Percentiles rank a stretch among this genome's conserved stretches.
Evolutionary conservation across 1,284 basidiomycete genomes (phyloP).

Genomic region (Sanghuangporus baumii): DNA sequence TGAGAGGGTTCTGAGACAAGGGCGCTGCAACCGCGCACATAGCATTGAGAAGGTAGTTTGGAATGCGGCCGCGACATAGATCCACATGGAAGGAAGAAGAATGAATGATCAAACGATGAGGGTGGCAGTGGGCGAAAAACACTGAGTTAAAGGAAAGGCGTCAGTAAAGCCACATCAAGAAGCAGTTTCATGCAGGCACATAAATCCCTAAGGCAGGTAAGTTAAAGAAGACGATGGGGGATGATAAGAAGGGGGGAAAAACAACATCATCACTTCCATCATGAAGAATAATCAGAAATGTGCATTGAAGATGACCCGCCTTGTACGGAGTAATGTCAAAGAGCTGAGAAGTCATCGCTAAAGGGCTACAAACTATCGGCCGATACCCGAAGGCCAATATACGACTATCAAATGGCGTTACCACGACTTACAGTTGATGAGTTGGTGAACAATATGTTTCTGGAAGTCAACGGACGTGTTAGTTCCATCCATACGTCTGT

Average conservation of each 20-base stretch:
- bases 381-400: constrained; percentile 6
- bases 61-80: constrained; percentile 58
- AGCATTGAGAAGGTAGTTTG: constrained; percentile 60
- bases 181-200: neutral
- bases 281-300: neutral
- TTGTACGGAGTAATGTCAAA: neutral
- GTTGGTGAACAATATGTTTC: constrained; percentile 53
- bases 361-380: constrained; percentile 6
- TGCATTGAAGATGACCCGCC: neutral
- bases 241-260: neutral
- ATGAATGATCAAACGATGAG: constrained; percentile 66
- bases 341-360: neutral
- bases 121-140: constrained; percentile 77
- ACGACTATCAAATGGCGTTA: neutral
- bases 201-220: neutral
- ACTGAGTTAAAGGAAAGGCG: constrained; percentile 36
- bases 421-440: constrained; percentile 60
- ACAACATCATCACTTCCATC: neutral
- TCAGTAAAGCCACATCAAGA: neutral
- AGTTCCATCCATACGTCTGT: neutral
- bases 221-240: neutral
- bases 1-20: constrained; percentile 57
- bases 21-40: constrained; percentile 73
- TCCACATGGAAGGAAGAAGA: constrained; percentile 65
- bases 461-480: neutral